phyloP scores from a whole-genome alignment of 2,329 filamentous ascomycete genomes.

The Scorias spongiosa region DNA sequence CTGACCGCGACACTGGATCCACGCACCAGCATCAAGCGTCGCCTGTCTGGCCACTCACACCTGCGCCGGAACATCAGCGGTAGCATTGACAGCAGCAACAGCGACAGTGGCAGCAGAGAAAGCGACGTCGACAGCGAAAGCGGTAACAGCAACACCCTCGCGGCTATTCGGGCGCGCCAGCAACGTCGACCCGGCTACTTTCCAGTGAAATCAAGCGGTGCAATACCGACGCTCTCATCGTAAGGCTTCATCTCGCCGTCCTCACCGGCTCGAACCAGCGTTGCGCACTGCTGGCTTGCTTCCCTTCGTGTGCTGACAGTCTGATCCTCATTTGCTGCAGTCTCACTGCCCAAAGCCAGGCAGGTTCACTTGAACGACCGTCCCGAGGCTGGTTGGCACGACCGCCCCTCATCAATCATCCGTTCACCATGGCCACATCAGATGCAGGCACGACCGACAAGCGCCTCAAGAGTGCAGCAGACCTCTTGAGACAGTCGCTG shows the following conservation, averaged over 20 bases:
- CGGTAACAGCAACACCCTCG: constrained; percentile 1
- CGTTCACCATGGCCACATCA: constrained; percentile 6
- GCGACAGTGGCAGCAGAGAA: not conserved
- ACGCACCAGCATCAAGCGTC: not conserved
- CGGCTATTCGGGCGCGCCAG: constrained; percentile 8
- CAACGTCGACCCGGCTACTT: constrained; percentile 14
- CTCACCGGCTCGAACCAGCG: no score
- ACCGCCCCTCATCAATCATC: not conserved
- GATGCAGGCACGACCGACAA: constrained; percentile 15
- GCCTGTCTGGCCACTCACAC: not conserved
- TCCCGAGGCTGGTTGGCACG: no score
- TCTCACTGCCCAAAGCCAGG: constrained; percentile 1
- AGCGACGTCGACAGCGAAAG: constrained; percentile 1
- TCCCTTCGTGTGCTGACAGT: no score
- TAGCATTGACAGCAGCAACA: not conserved
- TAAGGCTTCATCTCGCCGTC: constrained; percentile 1
- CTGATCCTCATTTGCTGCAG: not conserved
- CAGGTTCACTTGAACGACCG: no score
- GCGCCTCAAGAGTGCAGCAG: constrained; percentile 37
- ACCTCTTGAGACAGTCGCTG: constrained; percentile 37
- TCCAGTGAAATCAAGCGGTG: constrained; percentile 26
- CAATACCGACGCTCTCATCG: constrained; percentile 29
- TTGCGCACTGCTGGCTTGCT: no score
- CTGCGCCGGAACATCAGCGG: not conserved
- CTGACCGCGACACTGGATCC: not conserved